A percentile compares a stretch with the other conserved stretches of the same genome.
Evolutionary conservation across 1,284 basidiomycete species (phyloP).

Genomic region (Fistulina hepatica): DNA sequence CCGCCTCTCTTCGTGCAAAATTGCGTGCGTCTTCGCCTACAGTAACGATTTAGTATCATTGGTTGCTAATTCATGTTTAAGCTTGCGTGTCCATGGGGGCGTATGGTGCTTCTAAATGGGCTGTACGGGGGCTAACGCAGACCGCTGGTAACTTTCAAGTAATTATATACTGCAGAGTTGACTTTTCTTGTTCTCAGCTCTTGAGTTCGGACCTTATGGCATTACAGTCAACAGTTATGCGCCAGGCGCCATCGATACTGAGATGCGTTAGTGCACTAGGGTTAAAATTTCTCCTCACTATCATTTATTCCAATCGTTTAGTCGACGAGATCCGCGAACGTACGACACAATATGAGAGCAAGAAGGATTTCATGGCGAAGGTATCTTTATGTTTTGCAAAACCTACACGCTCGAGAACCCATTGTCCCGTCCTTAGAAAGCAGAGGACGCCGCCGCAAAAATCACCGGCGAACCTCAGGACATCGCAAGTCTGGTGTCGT

Average conservation of each 20-base stretch:
- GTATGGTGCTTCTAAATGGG: constrained; percentile 24
- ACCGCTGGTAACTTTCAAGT: constrained; percentile 15
- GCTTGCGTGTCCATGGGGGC: constrained; percentile 13
- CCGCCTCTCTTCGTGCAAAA: constrained; percentile 27
- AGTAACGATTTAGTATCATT: background rate
- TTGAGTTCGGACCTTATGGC: constrained; percentile 29
- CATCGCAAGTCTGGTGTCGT: constrained; percentile 18
- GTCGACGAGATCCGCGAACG: no score
- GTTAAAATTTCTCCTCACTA: no score
- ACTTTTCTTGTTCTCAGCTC: constrained; percentile 17
- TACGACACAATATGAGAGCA: no score
- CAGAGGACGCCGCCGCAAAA: no score
- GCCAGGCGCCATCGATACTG: constrained; percentile 29
- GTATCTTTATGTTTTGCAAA: no score
- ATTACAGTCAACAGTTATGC: constrained; percentile 46
- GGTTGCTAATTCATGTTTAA: constrained; percentile 4
- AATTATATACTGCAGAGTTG: background rate
- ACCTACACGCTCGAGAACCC: no score
- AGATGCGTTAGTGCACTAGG: constrained; percentile 25
- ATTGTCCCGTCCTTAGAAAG: no score
- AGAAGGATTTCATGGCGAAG: no score
- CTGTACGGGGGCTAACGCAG: constrained; percentile 20
- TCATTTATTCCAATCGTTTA: no score
- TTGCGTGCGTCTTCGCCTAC: constrained; percentile 19
- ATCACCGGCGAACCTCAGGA: constrained; percentile 13